Conservation (phyloP, 345 rosid genomes). For the Populus pruinosa region DNA sequence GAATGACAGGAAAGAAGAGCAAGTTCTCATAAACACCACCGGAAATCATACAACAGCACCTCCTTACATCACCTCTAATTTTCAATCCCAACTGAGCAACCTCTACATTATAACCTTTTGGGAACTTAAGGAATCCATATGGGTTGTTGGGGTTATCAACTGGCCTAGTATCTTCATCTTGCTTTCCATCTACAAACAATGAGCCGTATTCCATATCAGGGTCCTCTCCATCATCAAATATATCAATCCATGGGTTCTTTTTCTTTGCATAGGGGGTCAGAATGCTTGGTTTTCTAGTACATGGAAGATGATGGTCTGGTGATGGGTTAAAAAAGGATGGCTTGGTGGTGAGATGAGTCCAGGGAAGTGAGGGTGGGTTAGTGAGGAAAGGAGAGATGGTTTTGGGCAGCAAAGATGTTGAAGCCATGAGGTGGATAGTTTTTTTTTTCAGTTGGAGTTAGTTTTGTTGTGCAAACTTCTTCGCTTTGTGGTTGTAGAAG, state of each 20-base stretch:
- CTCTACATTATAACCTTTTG: conserved; percentile 71
- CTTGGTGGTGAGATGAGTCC: conserved; percentile 29
- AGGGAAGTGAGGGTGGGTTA: conserved; percentile 37
- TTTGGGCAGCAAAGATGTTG: conserved; percentile 51
- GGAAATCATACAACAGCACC: conserved; percentile 78
- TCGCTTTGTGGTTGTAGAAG: background rate
- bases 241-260: conserved; percentile 82
- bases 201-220: conserved; percentile 74
- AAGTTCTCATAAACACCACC: conserved; percentile 93
- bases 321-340: conserved; percentile 34
- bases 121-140: conserved; percentile 89
- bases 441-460: background rate
- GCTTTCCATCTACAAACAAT: conserved; percentile 72
- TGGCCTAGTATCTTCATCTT: conserved; percentile 81
- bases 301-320: conserved; percentile 9
- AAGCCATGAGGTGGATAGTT: conserved; percentile 35
- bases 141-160: conserved; percentile 78
- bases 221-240: conserved; percentile 73
- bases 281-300: conserved; percentile 24
- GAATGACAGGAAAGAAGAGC: conserved; percentile 80
- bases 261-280: conserved; percentile 45
- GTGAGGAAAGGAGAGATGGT: conserved; percentile 44
- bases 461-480: background rate
- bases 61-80: conserved; percentile 87
- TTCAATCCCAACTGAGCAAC: conserved; percentile 70